Evolutionary conservation across 768 basidiomycete genomes (phyloP), one percentile per base, ranked within the genome.

Genomic region (Collybia sp.): DNA sequence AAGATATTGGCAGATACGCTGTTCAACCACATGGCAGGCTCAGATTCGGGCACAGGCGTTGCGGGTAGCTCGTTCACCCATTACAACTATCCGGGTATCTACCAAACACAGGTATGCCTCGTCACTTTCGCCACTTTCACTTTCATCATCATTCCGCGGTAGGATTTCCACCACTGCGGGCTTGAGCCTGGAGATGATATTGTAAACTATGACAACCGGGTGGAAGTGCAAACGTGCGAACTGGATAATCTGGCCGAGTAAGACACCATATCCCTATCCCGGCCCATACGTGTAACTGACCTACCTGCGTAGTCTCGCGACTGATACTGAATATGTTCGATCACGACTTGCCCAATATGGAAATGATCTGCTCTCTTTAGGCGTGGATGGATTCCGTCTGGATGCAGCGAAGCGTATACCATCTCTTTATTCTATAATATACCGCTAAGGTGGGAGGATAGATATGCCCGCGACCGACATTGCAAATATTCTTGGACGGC

Each of bases 1-100:
- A 37, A 18, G 13, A 37, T 40, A 37, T 18, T 30, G 25, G 12
- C 34, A 75, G 75, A 79, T 56, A 80, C 79, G 0, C 62, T 86
- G 20, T 78, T 75, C 61, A 85, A 86, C 59, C 84, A 86, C 55
- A 85, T 85, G 83, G 60, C 79, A 2, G 79, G 71, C 0, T 18
- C 51, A 2, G 66, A 73, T 37, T 71, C 69, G 13, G 81, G 79
- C 0, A 67, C 68, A 12, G 79, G 79, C 5, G 65, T 70, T 12
- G 77, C 61, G 1, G 78, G 77, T 6, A 74, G 71, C 33, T 57
- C 64, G 0, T 83, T 73, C 57, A 76, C 76, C 2, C 75, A 81
- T 47, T 83, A 80, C 48, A 52, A 58, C 20, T 78, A 78, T 54
- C 71, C 73, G 13, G 74, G 73, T 0, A 76, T 75, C 12, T 78